Evolutionary conservation across 78 protist genomes (phyloP).

Genomic region (Dictyostelium citrinum): DNA sequence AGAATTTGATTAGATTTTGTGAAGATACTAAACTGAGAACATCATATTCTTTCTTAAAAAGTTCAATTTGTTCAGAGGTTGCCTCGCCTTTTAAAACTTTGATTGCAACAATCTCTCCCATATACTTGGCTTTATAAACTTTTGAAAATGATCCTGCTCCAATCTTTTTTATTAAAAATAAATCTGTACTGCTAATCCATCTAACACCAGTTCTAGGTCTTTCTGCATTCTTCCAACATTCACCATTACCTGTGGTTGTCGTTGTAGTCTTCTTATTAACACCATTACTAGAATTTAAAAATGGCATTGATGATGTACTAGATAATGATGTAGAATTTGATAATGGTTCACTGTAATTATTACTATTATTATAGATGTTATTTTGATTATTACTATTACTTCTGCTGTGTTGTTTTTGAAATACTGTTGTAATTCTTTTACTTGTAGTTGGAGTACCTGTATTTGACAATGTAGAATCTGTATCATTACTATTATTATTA

Average conservation of each 20-base stretch:
- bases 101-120: constrained; percentile 66
- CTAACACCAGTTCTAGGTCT: constrained; percentile 39
- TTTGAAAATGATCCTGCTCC: constrained; percentile 75
- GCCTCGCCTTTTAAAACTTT: constrained; percentile 46
- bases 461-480: background rate
- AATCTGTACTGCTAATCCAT: constrained; percentile 46
- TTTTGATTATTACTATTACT: background rate
- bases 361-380: background rate
- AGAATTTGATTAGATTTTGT: constrained; percentile 49
- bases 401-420: background rate
- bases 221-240: constrained; percentile 56
- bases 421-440: background rate
- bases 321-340: background rate
- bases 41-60: constrained; percentile 59
- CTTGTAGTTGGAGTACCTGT: background rate
- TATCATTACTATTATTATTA: background rate
- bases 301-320: background rate
- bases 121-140: constrained; percentile 73
- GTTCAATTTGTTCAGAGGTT: constrained; percentile 55
- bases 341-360: background rate
- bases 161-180: constrained; percentile 46
- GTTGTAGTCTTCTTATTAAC: background rate
- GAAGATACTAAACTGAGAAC: constrained; percentile 12
- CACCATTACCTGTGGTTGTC: background rate
- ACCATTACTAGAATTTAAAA: background rate